A percentile compares a stretch with the other conserved stretches of the same genome.
Evolutionary conservation across 805 yeast species (phyloP).

Genomic region (Candida rishiriensis): DNA sequence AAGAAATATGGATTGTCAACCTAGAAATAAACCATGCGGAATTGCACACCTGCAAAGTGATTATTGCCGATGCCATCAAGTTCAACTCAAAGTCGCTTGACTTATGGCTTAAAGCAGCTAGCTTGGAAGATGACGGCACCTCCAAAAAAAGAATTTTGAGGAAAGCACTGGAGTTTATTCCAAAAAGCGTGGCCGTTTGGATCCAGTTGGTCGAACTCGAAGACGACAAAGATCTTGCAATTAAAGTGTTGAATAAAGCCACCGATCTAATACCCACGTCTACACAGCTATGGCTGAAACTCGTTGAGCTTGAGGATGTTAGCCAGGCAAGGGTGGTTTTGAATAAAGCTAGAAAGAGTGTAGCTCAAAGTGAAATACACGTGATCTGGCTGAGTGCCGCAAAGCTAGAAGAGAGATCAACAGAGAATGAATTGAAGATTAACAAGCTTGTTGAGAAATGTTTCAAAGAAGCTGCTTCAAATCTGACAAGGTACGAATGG

Average conservation of each 20-base stretch:
- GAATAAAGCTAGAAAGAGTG: constrained; percentile 53
- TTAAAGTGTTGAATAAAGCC: constrained; percentile 58
- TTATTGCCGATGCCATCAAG: constrained; percentile 63
- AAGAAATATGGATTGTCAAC: constrained; percentile 79
- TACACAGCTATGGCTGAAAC: constrained; percentile 60
- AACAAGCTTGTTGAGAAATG: constrained; percentile 47
- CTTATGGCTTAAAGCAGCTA: constrained; percentile 71
- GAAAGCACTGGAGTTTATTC: constrained; percentile 66
- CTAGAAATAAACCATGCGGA: constrained; percentile 54
- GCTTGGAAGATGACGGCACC: constrained; percentile 53
- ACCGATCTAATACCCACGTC: constrained; percentile 62
- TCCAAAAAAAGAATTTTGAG: constrained; percentile 57
- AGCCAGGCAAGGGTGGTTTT: constrained; percentile 50
- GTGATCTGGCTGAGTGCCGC: constrained; percentile 69
- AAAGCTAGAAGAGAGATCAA: constrained; percentile 56
- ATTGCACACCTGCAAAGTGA: constrained; percentile 42
- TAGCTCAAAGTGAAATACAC: constrained; percentile 43
- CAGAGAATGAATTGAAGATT: constrained; percentile 41
- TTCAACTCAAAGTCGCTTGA: constrained; percentile 50
- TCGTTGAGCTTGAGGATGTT: constrained; percentile 42
- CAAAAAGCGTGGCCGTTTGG: constrained; percentile 65
- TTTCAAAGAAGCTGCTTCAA: constrained; percentile 34
- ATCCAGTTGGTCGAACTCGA: constrained; percentile 57
- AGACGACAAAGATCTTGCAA: constrained; percentile 41
- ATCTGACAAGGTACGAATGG: constrained; percentile 46